Conservation (phyloP, 1,284 basidiomycete genomes). For the Thecaphora frezii region DNA sequence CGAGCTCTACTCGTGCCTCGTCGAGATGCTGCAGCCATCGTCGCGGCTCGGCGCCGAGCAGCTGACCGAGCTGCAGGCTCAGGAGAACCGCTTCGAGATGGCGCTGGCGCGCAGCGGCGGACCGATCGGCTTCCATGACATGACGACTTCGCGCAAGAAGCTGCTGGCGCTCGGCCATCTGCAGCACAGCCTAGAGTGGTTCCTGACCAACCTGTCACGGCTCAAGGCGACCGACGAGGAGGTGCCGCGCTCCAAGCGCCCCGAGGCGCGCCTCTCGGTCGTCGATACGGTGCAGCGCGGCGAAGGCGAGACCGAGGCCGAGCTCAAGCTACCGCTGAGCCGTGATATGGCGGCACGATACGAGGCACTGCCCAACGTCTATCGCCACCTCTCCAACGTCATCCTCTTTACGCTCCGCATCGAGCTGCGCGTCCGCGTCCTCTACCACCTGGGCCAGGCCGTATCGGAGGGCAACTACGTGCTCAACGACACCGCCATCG, state of each 20-base stretch:
- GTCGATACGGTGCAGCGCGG: slow-evolving; percentile 8
- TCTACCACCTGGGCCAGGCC: slow-evolving; percentile 78
- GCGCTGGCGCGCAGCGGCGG: slow-evolving; percentile 11
- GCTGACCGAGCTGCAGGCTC: slow-evolving; percentile 22
- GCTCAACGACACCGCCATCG: slow-evolving; percentile 68
- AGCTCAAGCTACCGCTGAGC: slow-evolving; percentile 39
- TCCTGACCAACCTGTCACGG: slow-evolving; percentile 32
- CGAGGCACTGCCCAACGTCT: slow-evolving; percentile 84
- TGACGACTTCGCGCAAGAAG: slow-evolving; percentile 76
- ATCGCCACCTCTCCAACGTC: slow-evolving; percentile 80
- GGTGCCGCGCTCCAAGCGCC: slow-evolving; percentile 8
- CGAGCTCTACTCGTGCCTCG: slow-evolving; percentile 74
- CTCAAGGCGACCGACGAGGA: slow-evolving; percentile 17
- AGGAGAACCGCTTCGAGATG: slow-evolving; percentile 35
- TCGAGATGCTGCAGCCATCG: slow-evolving; percentile 63
- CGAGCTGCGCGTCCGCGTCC: slow-evolving; percentile 81
- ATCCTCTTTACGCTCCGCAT: slow-evolving; percentile 85
- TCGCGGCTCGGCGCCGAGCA: slow-evolving; percentile 4
- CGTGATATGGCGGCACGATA: slow-evolving; percentile 25
- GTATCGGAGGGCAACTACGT: slow-evolving; percentile 68
- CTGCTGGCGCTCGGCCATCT: slow-evolving; percentile 76
- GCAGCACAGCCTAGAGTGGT: slow-evolving; percentile 69
- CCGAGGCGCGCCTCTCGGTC: slow-evolving; percentile 27
- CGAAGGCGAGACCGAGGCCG: slow-evolving; percentile 5
- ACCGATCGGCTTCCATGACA: slow-evolving; percentile 60